Percentiles rank a stretch among this genome's conserved stretches.
Evolutionary conservation across 2,329 filamentous ascomycete genomes (phyloP).

Genomic region (Hyphodiscus sp.): DNA sequence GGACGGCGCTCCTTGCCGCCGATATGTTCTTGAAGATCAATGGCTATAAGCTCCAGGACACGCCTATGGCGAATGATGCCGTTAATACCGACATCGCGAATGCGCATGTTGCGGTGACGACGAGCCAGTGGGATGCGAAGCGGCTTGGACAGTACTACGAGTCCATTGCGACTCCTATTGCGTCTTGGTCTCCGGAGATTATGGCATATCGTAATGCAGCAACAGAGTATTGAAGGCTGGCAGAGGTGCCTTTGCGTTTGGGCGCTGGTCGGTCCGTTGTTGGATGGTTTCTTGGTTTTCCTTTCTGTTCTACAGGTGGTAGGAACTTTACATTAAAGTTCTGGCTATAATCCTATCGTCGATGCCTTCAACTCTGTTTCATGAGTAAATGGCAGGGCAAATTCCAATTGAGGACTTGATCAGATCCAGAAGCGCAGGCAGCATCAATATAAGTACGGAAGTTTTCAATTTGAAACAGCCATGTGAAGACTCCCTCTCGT

Average conservation of each 20-base stretch:
- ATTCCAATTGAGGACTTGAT: not conserved
- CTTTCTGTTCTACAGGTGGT: not conserved
- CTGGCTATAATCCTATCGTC: too few species aligned
- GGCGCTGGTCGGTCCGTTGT: not conserved
- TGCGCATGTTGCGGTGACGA: constrained; percentile 5
- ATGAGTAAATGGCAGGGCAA: not conserved
- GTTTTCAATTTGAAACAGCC: not conserved
- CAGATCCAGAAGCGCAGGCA: not conserved
- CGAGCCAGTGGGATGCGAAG: constrained; percentile 3
- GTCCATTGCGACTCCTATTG: constrained; percentile 2
- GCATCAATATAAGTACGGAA: too few species aligned
- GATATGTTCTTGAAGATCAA: constrained; percentile 2
- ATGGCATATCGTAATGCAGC: constrained; percentile 2
- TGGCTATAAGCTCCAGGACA: constrained; percentile 2
- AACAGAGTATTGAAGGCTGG: constrained; percentile 1
- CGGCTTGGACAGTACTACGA: constrained; percentile 4
- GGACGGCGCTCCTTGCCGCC: constrained; percentile 1
- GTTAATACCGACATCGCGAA: constrained; percentile 2
- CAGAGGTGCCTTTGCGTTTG: not conserved
- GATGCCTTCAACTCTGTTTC: too few species aligned
- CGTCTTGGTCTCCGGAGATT: constrained; percentile 3
- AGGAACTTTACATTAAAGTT: not conserved
- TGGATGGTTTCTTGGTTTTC: not conserved
- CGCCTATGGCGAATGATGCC: constrained; percentile 1
- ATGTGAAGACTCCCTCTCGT: constrained; percentile 5